phyloP scores from a whole-genome alignment of 257 asterid genomes.

The Scutellaria barbata region DNA sequence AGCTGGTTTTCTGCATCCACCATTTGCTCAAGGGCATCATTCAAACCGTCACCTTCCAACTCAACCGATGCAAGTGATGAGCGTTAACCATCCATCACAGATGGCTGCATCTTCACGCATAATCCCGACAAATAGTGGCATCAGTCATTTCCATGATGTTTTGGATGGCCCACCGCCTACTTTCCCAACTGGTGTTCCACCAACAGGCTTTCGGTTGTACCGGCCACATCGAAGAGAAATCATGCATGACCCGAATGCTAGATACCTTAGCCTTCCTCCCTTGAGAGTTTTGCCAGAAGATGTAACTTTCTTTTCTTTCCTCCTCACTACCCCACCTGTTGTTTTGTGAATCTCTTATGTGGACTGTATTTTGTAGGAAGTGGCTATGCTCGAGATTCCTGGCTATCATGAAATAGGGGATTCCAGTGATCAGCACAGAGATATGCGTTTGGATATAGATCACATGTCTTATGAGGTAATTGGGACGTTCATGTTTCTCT shows the following conservation, averaged over 20 bases:
- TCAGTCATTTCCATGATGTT: conserved; percentile 53
- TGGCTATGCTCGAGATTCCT: conserved; percentile 65
- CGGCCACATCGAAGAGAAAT: conserved; percentile 69
- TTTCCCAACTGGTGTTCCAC: conserved; percentile 39
- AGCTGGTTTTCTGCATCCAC: conserved; percentile 48
- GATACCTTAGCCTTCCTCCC: conserved; percentile 60
- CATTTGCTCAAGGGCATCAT: conserved; percentile 52
- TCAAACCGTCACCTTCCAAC: conserved; percentile 45
- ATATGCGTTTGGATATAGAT: conserved; percentile 64
- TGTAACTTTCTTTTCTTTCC: conserved; percentile 43
- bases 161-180: conserved; percentile 51
- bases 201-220: conserved; percentile 54
- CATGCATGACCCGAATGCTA: conserved; percentile 39
- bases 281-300: conserved; percentile 81
- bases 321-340: background rate
- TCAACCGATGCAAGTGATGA: conserved; percentile 53
- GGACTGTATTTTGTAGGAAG: conserved; percentile 49
- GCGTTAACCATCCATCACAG: conserved; percentile 53
- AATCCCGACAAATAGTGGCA: conserved; percentile 39
- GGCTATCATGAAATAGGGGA: conserved; percentile 58
- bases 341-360: too few species aligned
- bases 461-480: conserved; percentile 81
- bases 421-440: conserved; percentile 72
- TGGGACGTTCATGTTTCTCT: background rate
- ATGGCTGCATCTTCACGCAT: conserved; percentile 51